Conservation (phyloP, 164 flowering plant species). For the Macadamia integrifolia region DNA sequence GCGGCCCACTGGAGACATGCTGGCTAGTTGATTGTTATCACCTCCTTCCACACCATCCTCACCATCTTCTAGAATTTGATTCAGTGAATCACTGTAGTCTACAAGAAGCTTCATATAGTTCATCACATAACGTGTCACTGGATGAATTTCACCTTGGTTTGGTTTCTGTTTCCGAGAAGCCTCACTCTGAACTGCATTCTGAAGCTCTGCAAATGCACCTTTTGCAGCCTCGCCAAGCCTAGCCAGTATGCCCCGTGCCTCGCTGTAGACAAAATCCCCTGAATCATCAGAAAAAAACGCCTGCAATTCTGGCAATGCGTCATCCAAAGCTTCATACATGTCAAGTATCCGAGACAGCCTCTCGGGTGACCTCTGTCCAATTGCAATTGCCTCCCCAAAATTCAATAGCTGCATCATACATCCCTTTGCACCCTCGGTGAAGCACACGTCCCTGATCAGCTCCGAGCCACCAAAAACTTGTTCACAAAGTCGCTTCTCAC, state of each 20-base stretch:
- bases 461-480: constrained; percentile 49
- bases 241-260: constrained; percentile 51
- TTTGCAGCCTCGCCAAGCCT: constrained; percentile 59
- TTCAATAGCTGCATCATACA: constrained; percentile 69
- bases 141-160: constrained; percentile 60
- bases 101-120: constrained; percentile 68
- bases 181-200: constrained; percentile 59
- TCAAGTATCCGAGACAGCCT: constrained; percentile 67
- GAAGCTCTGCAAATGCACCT: constrained; percentile 75
- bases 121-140: constrained; percentile 81
- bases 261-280: constrained; percentile 40
- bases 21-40: constrained; percentile 22
- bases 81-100: constrained; percentile 62
- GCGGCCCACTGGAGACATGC: constrained; percentile 35
- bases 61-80: constrained; percentile 36
- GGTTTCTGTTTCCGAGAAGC: constrained; percentile 51
- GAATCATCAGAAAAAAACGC: constrained; percentile 36
- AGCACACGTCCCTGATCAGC: constrained; percentile 48
- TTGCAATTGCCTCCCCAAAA: constrained; percentile 76
- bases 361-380: constrained; percentile 54
- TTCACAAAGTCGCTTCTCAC: constrained; percentile 73
- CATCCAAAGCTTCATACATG: constrained; percentile 68
- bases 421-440: constrained; percentile 64
- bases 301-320: constrained; percentile 42
- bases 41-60: constrained; percentile 19